Conservation (phyloP, 768 basidiomycete species). For the Infundibulicybe gibba region DNA sequence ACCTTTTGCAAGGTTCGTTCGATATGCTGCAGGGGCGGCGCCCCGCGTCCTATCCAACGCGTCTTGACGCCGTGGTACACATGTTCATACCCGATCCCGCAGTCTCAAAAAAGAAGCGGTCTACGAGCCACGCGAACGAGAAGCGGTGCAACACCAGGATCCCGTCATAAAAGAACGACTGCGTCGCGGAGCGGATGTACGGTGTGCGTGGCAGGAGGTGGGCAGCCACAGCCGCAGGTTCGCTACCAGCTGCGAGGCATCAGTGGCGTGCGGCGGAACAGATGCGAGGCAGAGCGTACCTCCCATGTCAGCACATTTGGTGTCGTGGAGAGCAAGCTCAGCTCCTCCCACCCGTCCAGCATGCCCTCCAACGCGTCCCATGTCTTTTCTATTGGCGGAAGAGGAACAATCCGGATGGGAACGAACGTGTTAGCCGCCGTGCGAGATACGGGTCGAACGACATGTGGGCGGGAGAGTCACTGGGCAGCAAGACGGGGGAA, state of each 20-base stretch:
- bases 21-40: slow-evolving; percentile 34
- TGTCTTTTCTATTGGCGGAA: slow-evolving; percentile 43
- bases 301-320: slow-evolving; percentile 57
- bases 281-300: slow-evolving; percentile 29
- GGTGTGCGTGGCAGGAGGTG: slow-evolving; percentile 41
- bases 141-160: slow-evolving; percentile 48
- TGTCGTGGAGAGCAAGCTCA: slow-evolving; percentile 39
- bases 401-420: slow-evolving; percentile 58
- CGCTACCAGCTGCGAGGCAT: slow-evolving; percentile 44
- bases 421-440: slow-evolving; percentile 66
- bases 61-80: slow-evolving; percentile 34
- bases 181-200: slow-evolving; percentile 61
- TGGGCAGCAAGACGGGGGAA: slow-evolving; percentile 31
- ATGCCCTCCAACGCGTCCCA: slow-evolving; percentile 49
- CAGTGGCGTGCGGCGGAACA: not conserved
- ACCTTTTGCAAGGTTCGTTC: slow-evolving; percentile 43
- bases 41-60: slow-evolving; percentile 31
- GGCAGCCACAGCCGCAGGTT: slow-evolving; percentile 46
- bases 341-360: slow-evolving; percentile 55
- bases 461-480: slow-evolving; percentile 42
- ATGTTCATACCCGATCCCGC: slow-evolving; percentile 50
- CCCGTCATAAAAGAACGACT: slow-evolving; percentile 61
- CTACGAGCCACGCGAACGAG: slow-evolving; percentile 50
- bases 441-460: slow-evolving; percentile 68
- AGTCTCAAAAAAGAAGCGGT: slow-evolving; percentile 64